Evolutionary conservation across 257 asterid species (phyloP), one percentile per base, ranked within the genome.

Genomic region (Paraleonurus japonicus): DNA sequence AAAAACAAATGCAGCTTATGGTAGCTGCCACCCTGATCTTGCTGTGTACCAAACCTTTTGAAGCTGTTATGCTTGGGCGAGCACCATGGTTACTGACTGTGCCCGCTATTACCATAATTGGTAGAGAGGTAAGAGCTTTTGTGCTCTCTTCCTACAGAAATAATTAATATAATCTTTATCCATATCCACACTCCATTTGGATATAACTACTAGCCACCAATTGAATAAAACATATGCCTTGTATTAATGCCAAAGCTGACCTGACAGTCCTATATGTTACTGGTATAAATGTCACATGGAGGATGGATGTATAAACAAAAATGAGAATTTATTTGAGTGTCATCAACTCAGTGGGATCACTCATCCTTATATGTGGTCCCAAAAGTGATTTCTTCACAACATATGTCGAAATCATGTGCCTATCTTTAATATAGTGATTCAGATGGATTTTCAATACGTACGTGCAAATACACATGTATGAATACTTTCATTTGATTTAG

Each of bases 1-100:
- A 43, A 33, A 32, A 26, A 24, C 84, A 30, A 67, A 22, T 84
- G 81, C 86, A 91, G 97, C 91, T 91, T 73, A 91, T 86, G 96
- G 96, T 91, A 70, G 97, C 96, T 79, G 89, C 97, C 74, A 84
- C 96, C 64, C 80, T 91, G 82, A 86, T 91, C 79, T 85, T 91
- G 75, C 80, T 91, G 80, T 91, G 96, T 73, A 87, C 88, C 41
- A 89, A 74, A 70, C 95, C 96, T 19, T 66, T 85, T 77, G 95
- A 84, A 70, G 90, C 85, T 39, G 84, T 87, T 77, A 65, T 80
- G 66, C 83, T 87, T 78, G 89, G 86, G 66, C 87, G 82, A 80
- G 79, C 81, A 2, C 92, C 95, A 13, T 91, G 96, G 95, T 74
- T 91, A 69, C 62, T 91, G 65, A 81, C 93, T 24, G 79, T 87